Evolutionary conservation across 768 basidiomycete genomes (phyloP), one percentile per base, ranked within the genome.

Genomic region (Tricholoma terreum): DNA sequence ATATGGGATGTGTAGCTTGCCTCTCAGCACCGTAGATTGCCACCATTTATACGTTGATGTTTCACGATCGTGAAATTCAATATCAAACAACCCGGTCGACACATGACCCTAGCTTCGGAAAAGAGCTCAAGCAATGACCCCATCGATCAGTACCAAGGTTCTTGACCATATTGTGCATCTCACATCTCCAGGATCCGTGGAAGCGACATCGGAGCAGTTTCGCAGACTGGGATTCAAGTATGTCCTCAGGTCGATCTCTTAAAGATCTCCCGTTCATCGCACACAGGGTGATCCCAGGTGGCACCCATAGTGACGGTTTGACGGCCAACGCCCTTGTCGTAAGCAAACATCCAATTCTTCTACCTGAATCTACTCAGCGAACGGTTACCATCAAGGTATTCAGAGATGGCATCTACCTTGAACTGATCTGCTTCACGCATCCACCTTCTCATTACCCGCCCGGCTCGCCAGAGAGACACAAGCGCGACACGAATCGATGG

Each of bases 121-220:
- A n/a, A n/a, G n/a, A n/a, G n/a, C n/a, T n/a, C n/a, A n/a, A n/a
- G n/a, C n/a, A n/a, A n/a, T n/a, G n/a, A n/a, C n/a, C n/a, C n/a
- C n/a, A n/a, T n/a, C n/a, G n/a, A 83, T 80, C 2, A 72, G 67
- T 43, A 79, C 69, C 27, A 64, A 65, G n/a, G 72, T 65, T 10
- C 67, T 89, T 10, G 89, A 90, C 60, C 89, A 90, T 61, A 82
- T 90, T 56, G 80, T 90, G 0, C 83, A 89, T 65, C 74, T 90
- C n/a, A 84, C 84, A 0, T 83, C 87, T 0, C 84, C 87, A 1
- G 85, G 81, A 0, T 75, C 82, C 0, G 73, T 89, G 9, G 65
- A 76, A 17, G 68, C 78, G 33, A 78, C 76, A 19, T 73, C 82
- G 0, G 67, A 78, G 19, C 79, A 82, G 46, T 89, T 87, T 58